These are phyloP conservation scores for Malus hybrid DNA, from an alignment of 331 rosid species.

Conservation along the genomic window DNA sequence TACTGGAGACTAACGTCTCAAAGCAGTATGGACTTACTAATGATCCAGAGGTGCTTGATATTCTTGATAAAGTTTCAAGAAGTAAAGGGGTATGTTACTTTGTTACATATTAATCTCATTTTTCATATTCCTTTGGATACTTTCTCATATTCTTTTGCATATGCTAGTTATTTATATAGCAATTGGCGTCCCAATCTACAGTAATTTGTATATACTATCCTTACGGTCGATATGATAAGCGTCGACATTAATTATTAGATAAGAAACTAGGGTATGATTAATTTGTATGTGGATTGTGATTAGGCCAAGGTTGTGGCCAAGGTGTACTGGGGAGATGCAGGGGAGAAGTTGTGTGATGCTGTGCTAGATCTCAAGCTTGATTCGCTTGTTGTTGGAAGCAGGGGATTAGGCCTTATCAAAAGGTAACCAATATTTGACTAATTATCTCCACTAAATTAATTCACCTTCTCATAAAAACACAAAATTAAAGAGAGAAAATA, in stretches of 20 bases:
- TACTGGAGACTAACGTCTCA: conserved; percentile 35
- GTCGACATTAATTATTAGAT: neutral
- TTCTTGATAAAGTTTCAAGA: conserved; percentile 47
- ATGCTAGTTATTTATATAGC: neutral
- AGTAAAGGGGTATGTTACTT: conserved; percentile 37
- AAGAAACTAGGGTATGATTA: neutral
- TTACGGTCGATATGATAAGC: neutral
- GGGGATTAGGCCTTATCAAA: conserved; percentile 66
- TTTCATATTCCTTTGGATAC: neutral
- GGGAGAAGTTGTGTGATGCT: conserved; percentile 57
- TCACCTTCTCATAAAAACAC: neutral
- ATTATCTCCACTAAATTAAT: neutral
- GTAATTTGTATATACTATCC: neutral
- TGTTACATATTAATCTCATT: neutral
- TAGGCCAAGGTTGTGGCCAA: conserved; percentile 57
- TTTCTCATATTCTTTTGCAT: no score
- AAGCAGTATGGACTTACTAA: conserved; percentile 68
- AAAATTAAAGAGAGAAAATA: no score
- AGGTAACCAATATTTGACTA: conserved; percentile 24
- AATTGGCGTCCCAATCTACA: neutral
- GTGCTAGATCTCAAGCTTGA: conserved; percentile 56
- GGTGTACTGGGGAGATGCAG: conserved; percentile 86
- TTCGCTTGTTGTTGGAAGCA: conserved; percentile 67
- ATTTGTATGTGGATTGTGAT: neutral
- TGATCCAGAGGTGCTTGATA: conserved; percentile 56